These are phyloP conservation scores for Penicillium pulvis DNA, from an alignment of 495 filamentous ascomycete genomes.

Conservation along the genomic window DNA sequence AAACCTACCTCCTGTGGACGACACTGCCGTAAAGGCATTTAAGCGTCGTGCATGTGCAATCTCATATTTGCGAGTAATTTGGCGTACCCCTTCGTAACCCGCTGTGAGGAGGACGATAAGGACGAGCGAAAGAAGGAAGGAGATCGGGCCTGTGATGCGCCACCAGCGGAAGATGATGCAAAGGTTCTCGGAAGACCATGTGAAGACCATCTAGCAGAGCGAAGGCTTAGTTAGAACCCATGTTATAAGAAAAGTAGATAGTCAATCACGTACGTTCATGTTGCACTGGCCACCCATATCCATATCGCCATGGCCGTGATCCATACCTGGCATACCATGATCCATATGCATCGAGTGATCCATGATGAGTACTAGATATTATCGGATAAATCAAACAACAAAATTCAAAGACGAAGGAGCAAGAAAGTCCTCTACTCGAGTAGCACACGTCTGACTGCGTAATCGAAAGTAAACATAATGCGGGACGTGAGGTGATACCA, in stretches of 20 bases:
- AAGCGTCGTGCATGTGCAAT: conserved; percentile 50
- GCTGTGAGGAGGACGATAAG: conserved; percentile 80
- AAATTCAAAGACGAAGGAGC: not conserved
- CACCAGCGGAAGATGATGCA: conserved; percentile 94
- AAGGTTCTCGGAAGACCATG: conserved; percentile 87
- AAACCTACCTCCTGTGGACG: conserved; percentile 54
- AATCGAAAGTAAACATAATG: conserved; percentile 16
- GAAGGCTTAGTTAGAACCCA: not conserved
- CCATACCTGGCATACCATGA: conserved; percentile 42
- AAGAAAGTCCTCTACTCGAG: not conserved
- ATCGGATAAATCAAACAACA: not conserved
- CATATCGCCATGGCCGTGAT: conserved; percentile 59
- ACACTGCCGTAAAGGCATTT: conserved; percentile 43
- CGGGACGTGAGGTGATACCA: conserved; percentile 14
- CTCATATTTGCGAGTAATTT: conserved; percentile 76
- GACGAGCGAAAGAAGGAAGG: conserved; percentile 77
- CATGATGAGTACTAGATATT: conserved; percentile 20
- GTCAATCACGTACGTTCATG: conserved; percentile 70
- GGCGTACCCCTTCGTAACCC: conserved; percentile 87
- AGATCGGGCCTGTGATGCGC: conserved; percentile 72
- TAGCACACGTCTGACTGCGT: conserved; percentile 1
- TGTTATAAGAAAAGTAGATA: not conserved
- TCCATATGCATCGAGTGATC: conserved; percentile 36
- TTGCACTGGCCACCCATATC: conserved; percentile 67
- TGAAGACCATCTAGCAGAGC: conserved; percentile 86